Conservation (phyloP, 108 stramenopile genomes). For the Seminavis robusta region DNA sequence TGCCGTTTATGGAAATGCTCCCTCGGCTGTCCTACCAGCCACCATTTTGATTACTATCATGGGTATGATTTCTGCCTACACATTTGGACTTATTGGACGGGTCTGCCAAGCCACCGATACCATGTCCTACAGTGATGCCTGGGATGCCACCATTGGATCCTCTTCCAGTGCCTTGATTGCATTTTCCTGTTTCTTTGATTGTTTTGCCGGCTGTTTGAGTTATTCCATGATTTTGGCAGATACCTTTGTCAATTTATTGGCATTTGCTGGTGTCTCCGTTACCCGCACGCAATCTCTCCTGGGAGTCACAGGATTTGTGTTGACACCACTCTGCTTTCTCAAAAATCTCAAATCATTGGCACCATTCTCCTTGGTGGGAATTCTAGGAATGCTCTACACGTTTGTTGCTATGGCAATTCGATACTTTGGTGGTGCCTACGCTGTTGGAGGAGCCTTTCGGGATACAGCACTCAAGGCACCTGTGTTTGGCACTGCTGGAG, state of each 20-base stretch:
- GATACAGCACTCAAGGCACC: slow-evolving; percentile 60
- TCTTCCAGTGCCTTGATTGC: slow-evolving; percentile 78
- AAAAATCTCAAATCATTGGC: slow-evolving; percentile 83
- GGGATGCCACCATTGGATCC: slow-evolving; percentile 82
- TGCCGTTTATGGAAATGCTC: slow-evolving; percentile 87
- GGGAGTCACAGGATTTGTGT: slow-evolving; percentile 70
- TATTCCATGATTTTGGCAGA: slow-evolving; percentile 97
- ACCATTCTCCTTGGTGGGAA: slow-evolving; percentile 86
- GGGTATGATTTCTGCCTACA: slow-evolving; percentile 85
- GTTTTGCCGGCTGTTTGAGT: slow-evolving; percentile 80
- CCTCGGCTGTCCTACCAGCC: slow-evolving; percentile 86
- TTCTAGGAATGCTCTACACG: slow-evolving; percentile 89
- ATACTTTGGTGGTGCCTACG: slow-evolving; percentile 79
- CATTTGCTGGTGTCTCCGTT: slow-evolving; percentile 62
- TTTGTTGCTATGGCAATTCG: slow-evolving; percentile 75
- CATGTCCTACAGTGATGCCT: slow-evolving; percentile 88
- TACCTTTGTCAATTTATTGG: slow-evolving; percentile 69
- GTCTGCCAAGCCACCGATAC: slow-evolving; percentile 80
- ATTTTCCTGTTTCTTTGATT: slow-evolving; percentile 83
- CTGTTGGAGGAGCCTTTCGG: slow-evolving; percentile 59
- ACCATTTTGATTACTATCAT: slow-evolving; percentile 68
- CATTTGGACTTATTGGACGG: slow-evolving; percentile 88
- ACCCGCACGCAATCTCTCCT: slow-evolving; percentile 58
- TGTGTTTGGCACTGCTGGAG: slow-evolving; percentile 65
- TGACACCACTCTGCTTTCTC: slow-evolving; percentile 91